Percentiles rank a stretch among this genome's conserved stretches.
Conservation (phyloP, 257 asterid genomes). For the Scutellaria baicalensis region DNA sequence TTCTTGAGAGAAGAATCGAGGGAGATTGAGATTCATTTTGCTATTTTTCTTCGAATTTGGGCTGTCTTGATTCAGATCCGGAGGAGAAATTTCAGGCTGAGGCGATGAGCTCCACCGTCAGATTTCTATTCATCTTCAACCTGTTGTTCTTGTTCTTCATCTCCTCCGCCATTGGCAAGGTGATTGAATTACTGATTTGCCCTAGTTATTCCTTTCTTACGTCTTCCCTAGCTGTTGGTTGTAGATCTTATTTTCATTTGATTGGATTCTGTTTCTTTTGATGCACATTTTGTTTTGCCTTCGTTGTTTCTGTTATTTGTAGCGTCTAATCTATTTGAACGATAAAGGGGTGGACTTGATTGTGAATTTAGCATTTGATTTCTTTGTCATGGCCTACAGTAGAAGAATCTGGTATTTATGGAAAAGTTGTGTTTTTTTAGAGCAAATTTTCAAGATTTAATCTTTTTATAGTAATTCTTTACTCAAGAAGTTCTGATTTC, state of each 20-base stretch:
- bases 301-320: neutral
- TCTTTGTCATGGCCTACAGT: no score
- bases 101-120: slow-evolving; percentile 43
- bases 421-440: no score
- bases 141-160: slow-evolving; percentile 24
- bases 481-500: slow-evolving; percentile 1
- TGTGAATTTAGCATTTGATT: no score
- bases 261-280: slow-evolving; percentile 1
- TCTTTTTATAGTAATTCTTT: neutral
- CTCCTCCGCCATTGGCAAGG: slow-evolving; percentile 46
- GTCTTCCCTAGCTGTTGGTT: no score
- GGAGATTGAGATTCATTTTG: neutral
- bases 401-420: no score
- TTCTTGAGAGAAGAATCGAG: neutral
- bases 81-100: no score
- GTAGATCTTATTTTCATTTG: slow-evolving; percentile 11
- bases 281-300: neutral
- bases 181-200: slow-evolving; percentile 16
- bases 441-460: slow-evolving; percentile 4
- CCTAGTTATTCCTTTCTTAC: neutral
- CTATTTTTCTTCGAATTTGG: neutral
- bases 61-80: no score
- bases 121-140: slow-evolving; percentile 25
- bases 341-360: no score
- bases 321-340: no score